Evolutionary conservation across 371 early-diverging fungal genomes (phyloP), one percentile per base, ranked within the genome.

Genomic region (Encephalitozoon hellem): DNA sequence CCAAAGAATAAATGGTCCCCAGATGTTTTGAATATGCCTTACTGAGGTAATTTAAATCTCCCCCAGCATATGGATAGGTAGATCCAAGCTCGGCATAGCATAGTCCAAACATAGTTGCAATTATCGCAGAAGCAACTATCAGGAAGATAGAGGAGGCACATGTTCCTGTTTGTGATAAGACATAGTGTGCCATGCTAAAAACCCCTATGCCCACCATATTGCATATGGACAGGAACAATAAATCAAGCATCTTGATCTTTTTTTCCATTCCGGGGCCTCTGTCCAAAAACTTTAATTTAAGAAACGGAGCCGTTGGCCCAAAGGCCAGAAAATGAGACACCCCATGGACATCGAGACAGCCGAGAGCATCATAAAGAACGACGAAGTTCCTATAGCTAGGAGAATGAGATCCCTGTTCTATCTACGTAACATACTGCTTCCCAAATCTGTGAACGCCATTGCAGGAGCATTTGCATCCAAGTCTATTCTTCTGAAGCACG

Each of bases 401-500:
- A 83, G 81, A 76, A 84, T 82, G 71, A 78, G 97, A 77, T 92
- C 95, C 8, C 87, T 97, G 47, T 97, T 96, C 83, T 91, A 92
- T 34, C 88, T 97, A 54, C 93, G 94, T 84, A 88, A 88, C 69
- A 87, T 95, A 59, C 88, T 88, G 45, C 89, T 89, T 77, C 88
- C 90, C 42, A 85, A 87, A 45, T 64, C 79, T 6, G 89, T 91
- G 23, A 89, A 91, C 26, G 90, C 91, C 39, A 90, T 94, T 30
- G 12, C 52, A 8, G 45, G 45, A 51, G 91, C 89, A 2, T 91
- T 96, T 74, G 82, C 81, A 63, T 92, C 91, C 78, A 89, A 89
- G 43, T 94, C 94, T 28, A 94, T 92, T 42, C 87, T 98, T 54
- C 88, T 97, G 68, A 93, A 94, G 85, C 99, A 98, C 83, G 99